Percentiles rank a stretch among this genome's conserved stretches.
Conservation (phyloP, 306 rosid species). For the Sindora glabra region DNA sequence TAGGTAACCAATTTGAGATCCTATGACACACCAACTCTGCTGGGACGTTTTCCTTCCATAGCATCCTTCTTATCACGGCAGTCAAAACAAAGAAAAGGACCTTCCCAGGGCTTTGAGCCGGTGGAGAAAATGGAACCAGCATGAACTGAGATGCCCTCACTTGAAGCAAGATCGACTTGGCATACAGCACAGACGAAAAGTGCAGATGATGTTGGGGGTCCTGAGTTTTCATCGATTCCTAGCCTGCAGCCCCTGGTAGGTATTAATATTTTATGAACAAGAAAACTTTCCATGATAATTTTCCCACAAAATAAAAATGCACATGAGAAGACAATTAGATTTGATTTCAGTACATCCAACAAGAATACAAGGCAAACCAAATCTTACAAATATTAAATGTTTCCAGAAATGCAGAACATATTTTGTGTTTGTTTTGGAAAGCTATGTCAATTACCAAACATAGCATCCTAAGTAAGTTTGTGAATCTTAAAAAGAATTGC, state of each 20-base stretch:
- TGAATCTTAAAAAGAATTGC: too few species aligned
- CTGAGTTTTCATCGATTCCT: conserved; percentile 58
- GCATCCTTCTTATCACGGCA: conserved; percentile 95
- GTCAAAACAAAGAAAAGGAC: conserved; percentile 82
- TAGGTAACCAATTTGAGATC: conserved; percentile 10
- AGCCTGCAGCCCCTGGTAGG: conserved; percentile 40
- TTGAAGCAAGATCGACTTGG: conserved; percentile 86
- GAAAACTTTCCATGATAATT: not conserved
- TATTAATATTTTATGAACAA: not conserved
- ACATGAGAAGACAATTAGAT: too few species aligned
- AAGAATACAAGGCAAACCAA: too few species aligned
- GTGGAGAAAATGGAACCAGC: conserved; percentile 90
- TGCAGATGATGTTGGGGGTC: conserved; percentile 71
- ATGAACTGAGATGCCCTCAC: conserved; percentile 89
- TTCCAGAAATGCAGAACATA: too few species aligned
- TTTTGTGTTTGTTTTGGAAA: too few species aligned
- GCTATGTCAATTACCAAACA: too few species aligned
- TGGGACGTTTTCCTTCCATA: conserved; percentile 95
- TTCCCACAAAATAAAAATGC: not conserved
- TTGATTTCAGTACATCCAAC: too few species aligned
- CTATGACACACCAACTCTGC: conserved; percentile 74
- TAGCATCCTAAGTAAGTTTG: too few species aligned
- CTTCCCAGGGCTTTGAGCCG: conserved; percentile 93
- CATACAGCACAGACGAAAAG: conserved; percentile 82
- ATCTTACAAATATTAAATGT: too few species aligned